Conservation (phyloP, 176 grass and related monocot species). For the Oryza glaberrima region DNA sequence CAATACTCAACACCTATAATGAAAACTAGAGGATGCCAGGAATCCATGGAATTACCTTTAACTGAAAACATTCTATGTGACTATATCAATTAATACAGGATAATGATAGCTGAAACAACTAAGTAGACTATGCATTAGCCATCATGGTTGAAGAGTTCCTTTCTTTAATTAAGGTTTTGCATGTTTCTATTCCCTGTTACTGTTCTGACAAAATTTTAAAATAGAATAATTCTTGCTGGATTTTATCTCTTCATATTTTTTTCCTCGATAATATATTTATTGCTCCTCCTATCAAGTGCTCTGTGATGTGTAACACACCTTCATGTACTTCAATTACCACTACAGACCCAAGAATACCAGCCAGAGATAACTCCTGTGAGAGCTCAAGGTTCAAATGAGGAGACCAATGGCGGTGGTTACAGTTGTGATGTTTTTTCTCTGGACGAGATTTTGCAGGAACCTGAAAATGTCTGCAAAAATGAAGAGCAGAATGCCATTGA, state of each 20-base stretch:
- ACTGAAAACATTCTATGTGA: not conserved
- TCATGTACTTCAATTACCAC: constrained; percentile 36
- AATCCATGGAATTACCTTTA: not conserved
- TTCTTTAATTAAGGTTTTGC: not conserved
- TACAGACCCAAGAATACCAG: constrained; percentile 35
- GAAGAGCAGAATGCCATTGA: constrained; percentile 40
- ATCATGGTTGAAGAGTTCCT: constrained; percentile 1
- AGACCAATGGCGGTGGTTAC: constrained; percentile 26
- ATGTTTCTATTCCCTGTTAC: not conserved
- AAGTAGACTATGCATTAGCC: not conserved
- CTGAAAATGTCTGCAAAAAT: constrained; percentile 26
- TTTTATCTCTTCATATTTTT: not conserved
- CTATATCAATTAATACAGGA: not conserved
- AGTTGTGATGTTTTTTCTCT: constrained; percentile 45
- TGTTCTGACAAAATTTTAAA: not conserved
- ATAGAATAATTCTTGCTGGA: not conserved
- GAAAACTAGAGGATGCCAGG: not conserved
- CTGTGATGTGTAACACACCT: constrained; percentile 5
- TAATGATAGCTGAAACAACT: not conserved
- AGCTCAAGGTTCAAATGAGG: constrained; percentile 37
- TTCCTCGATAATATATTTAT: not conserved
- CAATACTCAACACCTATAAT: not conserved
- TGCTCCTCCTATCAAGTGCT: not conserved
- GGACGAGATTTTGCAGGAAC: constrained; percentile 58
- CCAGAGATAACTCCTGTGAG: constrained; percentile 24